Evolutionary conservation across 2,329 filamentous ascomycete species (phyloP), one percentile per base, ranked within the genome.

Genomic region (Paracoccidioides brasiliensis): DNA sequence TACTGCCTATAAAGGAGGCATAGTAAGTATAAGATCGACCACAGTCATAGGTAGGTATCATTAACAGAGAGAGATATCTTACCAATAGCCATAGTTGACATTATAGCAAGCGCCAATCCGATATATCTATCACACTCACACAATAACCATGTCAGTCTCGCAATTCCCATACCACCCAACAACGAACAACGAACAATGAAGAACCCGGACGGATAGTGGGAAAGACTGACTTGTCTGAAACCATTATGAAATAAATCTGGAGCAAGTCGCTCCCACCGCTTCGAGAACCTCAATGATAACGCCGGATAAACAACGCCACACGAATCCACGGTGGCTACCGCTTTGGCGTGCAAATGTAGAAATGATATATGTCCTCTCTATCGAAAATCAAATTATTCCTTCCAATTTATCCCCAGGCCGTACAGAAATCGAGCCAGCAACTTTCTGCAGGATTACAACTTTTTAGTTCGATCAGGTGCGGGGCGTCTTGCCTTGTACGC

Each of bases 1-100:
- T 95, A 53, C 88, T 90, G 67, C 90, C 89, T 93, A 64, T 40
- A 35, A 53, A 56, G 38, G 28, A 15, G 52, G 15, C 52, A 53
- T 14, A 41, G 43, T 56, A 22, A 51, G 49, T 15, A 52, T 10
- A 32, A 33, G 35, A 45, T 51, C 53, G 41, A 41, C 48, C 41
- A 44, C 40, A 3, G 14, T 54, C 12, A 43, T 41, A 48, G n/a
- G 49, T 43, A 2, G n/a, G 30, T 5, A 52, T 22, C 45, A 52
- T 3, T 4, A 48, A 40, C 44, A 9, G 4, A 49, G 37, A 10
- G 43, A 35, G 4, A 54, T 41, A 57, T 22, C 66, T 55, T 69
- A 73, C 71, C 71, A 57, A 76, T 76, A 50, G 72, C 73, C 67
- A 75, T 68, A 50, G 74, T 75, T n/a, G 73, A 76, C 49, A 70